These are phyloP conservation scores for Paecilomyces fulvus DNA, from an alignment of 2,329 filamentous ascomycete genomes.

Conservation along the genomic window DNA sequence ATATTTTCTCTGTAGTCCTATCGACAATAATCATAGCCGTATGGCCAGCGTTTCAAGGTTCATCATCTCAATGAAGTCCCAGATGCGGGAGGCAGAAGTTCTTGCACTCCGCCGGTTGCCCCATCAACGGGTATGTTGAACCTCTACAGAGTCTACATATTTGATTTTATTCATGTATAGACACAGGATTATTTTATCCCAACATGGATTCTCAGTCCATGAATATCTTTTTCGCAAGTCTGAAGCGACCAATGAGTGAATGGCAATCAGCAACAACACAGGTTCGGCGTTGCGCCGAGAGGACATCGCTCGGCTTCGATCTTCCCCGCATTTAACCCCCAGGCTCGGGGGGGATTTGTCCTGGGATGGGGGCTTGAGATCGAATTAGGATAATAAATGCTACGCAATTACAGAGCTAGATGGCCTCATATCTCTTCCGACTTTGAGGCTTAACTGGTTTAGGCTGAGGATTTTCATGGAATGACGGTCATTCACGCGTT, in stretches of 20 bases:
- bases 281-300: not conserved
- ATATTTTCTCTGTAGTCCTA: constrained; percentile 12
- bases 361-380: not conserved
- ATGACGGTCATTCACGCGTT: not conserved
- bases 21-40: not conserved
- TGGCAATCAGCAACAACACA: not conserved
- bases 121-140: constrained; percentile 4
- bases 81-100: not conserved
- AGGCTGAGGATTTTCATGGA: not conserved
- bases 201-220: not conserved
- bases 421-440: not conserved
- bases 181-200: not conserved
- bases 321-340: not conserved
- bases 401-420: not conserved
- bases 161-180: not conserved
- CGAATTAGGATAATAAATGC: not conserved
- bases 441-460: not conserved
- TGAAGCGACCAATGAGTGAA: not conserved
- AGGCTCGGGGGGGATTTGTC: not conserved
- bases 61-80: not conserved
- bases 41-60: not conserved
- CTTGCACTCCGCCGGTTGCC: constrained; percentile 7
- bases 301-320: not conserved
- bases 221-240: not conserved
- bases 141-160: not conserved